phyloP scores from a whole-genome alignment of 2,329 filamentous ascomycete genomes.

The Exophiala oligosperma region DNA sequence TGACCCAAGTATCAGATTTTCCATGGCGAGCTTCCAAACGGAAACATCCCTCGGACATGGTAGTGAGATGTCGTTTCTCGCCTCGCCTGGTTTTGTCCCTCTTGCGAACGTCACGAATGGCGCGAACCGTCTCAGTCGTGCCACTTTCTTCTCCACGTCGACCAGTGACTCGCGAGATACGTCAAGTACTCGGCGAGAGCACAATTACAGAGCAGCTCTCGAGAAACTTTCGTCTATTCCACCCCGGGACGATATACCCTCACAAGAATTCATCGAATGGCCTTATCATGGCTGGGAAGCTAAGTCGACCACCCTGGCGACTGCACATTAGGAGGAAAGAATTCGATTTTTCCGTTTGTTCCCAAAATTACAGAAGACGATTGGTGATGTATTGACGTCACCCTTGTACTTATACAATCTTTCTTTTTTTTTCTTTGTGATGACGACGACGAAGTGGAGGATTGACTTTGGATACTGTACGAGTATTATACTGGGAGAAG shows the following conservation, averaged over 20 bases:
- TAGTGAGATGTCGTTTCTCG: slow-evolving; percentile 8
- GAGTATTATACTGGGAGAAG: too few species aligned
- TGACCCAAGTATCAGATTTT: slow-evolving; percentile 21
- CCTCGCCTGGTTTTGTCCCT: slow-evolving; percentile 9
- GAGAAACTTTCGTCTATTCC: slow-evolving; percentile 23
- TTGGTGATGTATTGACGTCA: background rate
- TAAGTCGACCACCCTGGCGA: slow-evolving; percentile 9
- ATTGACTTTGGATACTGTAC: background rate
- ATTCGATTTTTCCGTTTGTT: background rate
- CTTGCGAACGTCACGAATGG: background rate
- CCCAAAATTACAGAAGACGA: background rate
- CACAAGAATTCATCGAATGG: slow-evolving; percentile 29
- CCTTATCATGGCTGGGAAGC: slow-evolving; percentile 28
- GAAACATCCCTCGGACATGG: slow-evolving; percentile 18
- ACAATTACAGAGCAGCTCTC: slow-evolving; percentile 20
- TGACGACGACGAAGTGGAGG: background rate
- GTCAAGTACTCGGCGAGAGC: slow-evolving; percentile 14
- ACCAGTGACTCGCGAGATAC: slow-evolving; percentile 16
- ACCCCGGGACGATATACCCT: slow-evolving; percentile 26
- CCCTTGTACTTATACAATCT: background rate
- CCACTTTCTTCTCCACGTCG: slow-evolving; percentile 24
- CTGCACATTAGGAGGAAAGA: slow-evolving; percentile 17
- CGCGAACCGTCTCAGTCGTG: slow-evolving; percentile 15
- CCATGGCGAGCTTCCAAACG: slow-evolving; percentile 24
- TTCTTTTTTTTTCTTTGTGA: background rate